A percentile compares a stretch with the other conserved stretches of the same genome.
These are phyloP conservation scores for Saccharomycopsis sp. DNA, from an alignment of 805 yeast species.

Conservation along the genomic window DNA sequence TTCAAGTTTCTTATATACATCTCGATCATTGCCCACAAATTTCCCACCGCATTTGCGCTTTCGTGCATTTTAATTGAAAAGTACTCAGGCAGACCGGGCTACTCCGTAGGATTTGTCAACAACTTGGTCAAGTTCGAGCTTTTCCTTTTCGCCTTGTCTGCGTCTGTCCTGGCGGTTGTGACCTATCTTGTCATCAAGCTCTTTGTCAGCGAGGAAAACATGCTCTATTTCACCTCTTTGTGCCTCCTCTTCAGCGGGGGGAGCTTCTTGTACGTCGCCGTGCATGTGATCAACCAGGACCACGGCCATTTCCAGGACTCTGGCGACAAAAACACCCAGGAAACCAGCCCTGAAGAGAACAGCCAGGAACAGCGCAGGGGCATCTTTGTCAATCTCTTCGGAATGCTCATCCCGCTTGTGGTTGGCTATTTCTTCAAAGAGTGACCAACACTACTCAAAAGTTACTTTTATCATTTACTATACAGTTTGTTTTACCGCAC, in stretches of 20 bases:
- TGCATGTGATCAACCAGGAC: conserved; percentile 48
- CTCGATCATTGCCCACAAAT: conserved; percentile 62
- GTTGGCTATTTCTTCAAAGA: conserved; percentile 1
- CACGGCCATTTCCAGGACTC: conserved; percentile 13
- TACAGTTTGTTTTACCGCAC: no score
- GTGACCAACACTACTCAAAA: no score
- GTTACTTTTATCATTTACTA: no score
- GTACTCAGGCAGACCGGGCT: neutral
- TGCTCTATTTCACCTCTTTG: conserved; percentile 42
- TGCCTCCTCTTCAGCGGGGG: conserved; percentile 63
- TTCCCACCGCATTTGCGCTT: conserved; percentile 70
- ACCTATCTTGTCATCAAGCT: conserved; percentile 35
- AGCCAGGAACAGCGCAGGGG: neutral
- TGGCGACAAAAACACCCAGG: conserved; percentile 6
- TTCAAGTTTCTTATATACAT: conserved; percentile 43
- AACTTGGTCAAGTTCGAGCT: conserved; percentile 38
- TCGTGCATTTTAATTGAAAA: conserved; percentile 40
- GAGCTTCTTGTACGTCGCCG: conserved; percentile 63
- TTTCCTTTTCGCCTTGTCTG: conserved; percentile 46
- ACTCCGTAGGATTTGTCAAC: neutral
- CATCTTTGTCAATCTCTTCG: conserved; percentile 4
- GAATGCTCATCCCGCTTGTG: conserved; percentile 10
- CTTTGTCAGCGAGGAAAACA: conserved; percentile 21
- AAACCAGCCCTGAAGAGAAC: neutral
- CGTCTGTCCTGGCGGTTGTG: conserved; percentile 53